Base-by-base conservation (phyloP, 2,329 filamentous ascomycete genomes). In the Fusarium coicis region DNA sequence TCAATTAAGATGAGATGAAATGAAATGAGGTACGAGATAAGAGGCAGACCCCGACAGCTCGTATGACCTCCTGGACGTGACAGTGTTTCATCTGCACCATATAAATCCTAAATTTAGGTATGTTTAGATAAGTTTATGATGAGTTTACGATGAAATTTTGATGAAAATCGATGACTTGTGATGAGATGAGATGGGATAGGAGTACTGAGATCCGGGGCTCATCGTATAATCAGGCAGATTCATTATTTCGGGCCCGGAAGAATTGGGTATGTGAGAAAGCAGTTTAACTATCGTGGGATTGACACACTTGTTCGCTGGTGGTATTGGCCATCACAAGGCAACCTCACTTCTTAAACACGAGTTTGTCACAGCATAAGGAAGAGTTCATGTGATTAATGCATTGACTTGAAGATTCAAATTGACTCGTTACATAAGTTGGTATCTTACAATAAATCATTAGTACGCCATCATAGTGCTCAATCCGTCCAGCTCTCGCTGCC, bases 401-500 rank as follows among this genome's bases (percentile, higher is more conserved):
- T 49, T 63, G 28, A 23, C 5, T 15, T 15, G 0, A 16, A 36
- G 9, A n/a, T 40, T 43, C 43, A 40, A 53, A 57, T 42, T 37
- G 47, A 4, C 30, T 69, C 30, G 26, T 69, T 58, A 69, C 49
- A 64, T 43, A 69, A 54, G 34, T 54, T 54, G 65, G 47, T 70
- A 60, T 66, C 39, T 47, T 49, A 34, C n/a, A 28, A n/a, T 53
- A 46, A 40, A 26, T 52, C 40, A 46, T 79, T 89, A 95, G 76
- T 92, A 96, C 3, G 93, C 92, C 65, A 96, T 88, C 85, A 89
- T 87, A 5, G 84, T 81, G 58, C 83, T 88, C 75, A 96, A 81
- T 0, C 93, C 93, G 72, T 93, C 90, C 79, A 93, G 68, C 85
- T 97, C 93, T 28, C 94, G 85, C 58, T 91, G 86, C 83, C 90